phyloP scores from a whole-genome alignment of 1,284 basidiomycete genomes.

The Irpex sp. region DNA sequence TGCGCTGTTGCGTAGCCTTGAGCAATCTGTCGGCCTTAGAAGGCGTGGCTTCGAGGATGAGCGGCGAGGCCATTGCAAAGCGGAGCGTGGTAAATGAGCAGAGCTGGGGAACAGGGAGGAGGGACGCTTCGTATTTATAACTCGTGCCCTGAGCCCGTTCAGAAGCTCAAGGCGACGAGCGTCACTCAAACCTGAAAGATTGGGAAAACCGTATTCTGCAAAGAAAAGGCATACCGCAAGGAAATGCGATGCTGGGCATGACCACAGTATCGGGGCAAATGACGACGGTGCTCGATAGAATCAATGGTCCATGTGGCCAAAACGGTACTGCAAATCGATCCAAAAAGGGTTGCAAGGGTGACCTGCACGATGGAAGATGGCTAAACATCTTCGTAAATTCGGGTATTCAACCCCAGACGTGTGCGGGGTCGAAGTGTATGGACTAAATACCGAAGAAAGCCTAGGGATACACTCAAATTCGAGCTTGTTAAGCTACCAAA shows the following conservation, averaged over 20 bases:
- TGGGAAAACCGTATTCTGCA: not conserved
- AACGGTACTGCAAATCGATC: conserved; percentile 8
- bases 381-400: conserved; percentile 28
- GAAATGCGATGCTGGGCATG: conserved; percentile 4
- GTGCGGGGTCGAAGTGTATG: conserved; percentile 6
- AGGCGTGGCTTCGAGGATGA: conserved; percentile 16
- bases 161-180: not conserved
- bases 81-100: not conserved
- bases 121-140: conserved; percentile 18
- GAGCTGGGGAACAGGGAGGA: not conserved
- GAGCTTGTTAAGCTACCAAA: not conserved
- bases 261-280: conserved; percentile 1
- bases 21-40: conserved; percentile 23
- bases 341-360: conserved; percentile 8
- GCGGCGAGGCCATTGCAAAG: conserved; percentile 16
- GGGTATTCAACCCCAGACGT: conserved; percentile 22
- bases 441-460: not conserved
- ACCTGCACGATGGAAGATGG: conserved; percentile 17
- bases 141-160: not conserved
- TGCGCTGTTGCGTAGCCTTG: conserved; percentile 25
- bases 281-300: conserved; percentile 1
- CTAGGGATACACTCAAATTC: not conserved
- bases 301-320: not conserved
- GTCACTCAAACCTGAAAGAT: not conserved
- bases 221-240: not conserved